Base-by-base conservation (phyloP, 768 basidiomycete genomes). In the Tulasnella sp. region DNA sequence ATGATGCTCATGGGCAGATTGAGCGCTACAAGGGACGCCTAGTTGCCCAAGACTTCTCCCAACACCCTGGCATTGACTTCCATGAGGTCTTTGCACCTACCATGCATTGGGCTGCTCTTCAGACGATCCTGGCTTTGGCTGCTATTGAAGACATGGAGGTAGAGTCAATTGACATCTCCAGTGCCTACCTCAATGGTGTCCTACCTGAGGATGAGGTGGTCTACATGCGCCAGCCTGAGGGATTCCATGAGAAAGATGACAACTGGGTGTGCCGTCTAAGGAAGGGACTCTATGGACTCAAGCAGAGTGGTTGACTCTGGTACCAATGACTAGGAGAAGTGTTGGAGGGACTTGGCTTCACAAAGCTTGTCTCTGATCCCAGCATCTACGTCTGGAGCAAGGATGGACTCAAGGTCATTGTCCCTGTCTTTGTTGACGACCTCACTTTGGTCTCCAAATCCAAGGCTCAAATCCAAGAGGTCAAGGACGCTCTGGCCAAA, bases 11-110 rank as follows among this genome's bases (percentile, higher is more conserved):
- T 44, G 83, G 83, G 3, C 74, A 75, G 0, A 79, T 83, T 34
- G 70, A 74, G 2, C 75, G 78, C 5, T 81, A 81, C 79, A 83
- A 85, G 75, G 81, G 79, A 22, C 68, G 82, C 42, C 76, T 84
- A n/a, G 82, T 84, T 36, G 82, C 83, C 0, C 77, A 82, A 69
- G 82, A 85, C 0, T 83, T 79, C 75, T 76, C 79, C 1, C 83
- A 85, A 73, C 75, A 76, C 62, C 79, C 78, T 29, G 81, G 84
- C 0, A 72, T 83, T 12, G 80, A 86, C 72, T 85, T 80, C 59
- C 39, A 69, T 69, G 70, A 71, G 36, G 29, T 40, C 29, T 71
- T 62, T 40, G 34, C 70, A 34, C 76, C 69, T 75, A 64, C 68
- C n/a, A 42, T 59, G 17, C 35, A 37, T 1, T 36, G 44, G 44